Percentiles rank a stretch among this genome's conserved stretches.
Evolutionary conservation across 2,329 filamentous ascomycete genomes (phyloP).

Genomic region (Pseudomassariella vexata): DNA sequence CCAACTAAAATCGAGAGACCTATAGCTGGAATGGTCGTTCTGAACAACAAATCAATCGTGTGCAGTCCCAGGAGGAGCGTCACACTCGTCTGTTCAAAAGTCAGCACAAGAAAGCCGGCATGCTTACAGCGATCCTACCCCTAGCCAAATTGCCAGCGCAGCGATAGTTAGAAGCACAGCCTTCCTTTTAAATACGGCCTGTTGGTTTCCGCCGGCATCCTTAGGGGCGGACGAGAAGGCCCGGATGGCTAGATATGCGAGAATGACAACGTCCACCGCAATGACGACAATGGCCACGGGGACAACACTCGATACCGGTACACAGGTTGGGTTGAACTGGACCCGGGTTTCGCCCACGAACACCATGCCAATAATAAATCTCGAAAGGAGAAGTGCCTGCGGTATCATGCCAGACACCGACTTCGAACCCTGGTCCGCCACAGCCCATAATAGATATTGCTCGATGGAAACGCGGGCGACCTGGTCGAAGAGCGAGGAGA

Average conservation of each 20-base stretch:
- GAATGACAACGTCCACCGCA: conserved; percentile 37
- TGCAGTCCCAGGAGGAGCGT: conserved; percentile 43
- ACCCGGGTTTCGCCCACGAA: conserved; percentile 50
- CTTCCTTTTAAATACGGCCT: conserved; percentile 27
- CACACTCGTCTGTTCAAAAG: conserved; percentile 48
- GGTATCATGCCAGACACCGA: conserved; percentile 31
- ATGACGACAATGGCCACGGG: conserved; percentile 40
- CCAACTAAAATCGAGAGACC: conserved; percentile 45
- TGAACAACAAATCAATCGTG: conserved; percentile 34
- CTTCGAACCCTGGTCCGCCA: conserved; percentile 32
- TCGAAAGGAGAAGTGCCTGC: conserved; percentile 40
- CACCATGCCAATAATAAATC: conserved; percentile 47
- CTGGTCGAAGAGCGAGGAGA: conserved; percentile 52
- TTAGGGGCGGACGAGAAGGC: conserved; percentile 31
- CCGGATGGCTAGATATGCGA: conserved; percentile 34
- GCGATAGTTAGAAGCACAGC: conserved; percentile 34
- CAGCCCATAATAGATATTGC: conserved; percentile 48
- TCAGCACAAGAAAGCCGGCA: not conserved
- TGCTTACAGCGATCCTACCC: conserved; percentile 28
- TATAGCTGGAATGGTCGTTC: conserved; percentile 44
- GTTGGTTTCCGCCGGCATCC: conserved; percentile 22
- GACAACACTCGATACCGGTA: conserved; percentile 37
- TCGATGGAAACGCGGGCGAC: conserved; percentile 46
- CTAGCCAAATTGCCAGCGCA: conserved; percentile 48
- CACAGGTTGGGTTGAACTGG: conserved; percentile 46